phyloP scores from a whole-genome alignment of 2,329 filamentous ascomycete species.

The Xylariaceae sp. region DNA sequence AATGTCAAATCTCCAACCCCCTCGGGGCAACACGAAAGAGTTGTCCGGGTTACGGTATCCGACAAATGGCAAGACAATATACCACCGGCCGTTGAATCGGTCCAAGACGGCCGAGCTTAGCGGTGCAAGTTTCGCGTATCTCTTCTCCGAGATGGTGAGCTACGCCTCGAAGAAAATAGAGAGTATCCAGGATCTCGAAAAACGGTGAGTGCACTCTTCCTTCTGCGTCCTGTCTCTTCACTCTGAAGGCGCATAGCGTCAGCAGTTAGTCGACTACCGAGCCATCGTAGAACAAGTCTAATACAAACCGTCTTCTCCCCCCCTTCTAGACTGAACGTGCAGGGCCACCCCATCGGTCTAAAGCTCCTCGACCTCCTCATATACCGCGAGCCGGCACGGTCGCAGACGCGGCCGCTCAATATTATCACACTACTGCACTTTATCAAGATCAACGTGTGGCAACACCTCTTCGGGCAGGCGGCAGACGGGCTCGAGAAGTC shows the following conservation, averaged over 20 bases:
- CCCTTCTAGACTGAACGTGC: constrained; percentile 73
- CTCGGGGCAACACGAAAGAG: constrained; percentile 53
- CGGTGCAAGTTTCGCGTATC: constrained; percentile 91
- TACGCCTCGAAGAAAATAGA: constrained; percentile 92
- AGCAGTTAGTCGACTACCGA: background rate
- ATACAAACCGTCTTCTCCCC: constrained; percentile 1
- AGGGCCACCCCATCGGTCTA: constrained; percentile 92
- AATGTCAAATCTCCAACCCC: constrained; percentile 60
- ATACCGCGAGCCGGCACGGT: constrained; percentile 75
- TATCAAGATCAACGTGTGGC: constrained; percentile 91
- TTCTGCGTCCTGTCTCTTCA: too few species aligned
- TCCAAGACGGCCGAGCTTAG: constrained; percentile 87
- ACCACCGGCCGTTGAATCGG: constrained; percentile 92
- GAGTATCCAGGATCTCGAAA: constrained; percentile 92
- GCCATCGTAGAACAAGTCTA: background rate
- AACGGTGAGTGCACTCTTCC: constrained; percentile 63
- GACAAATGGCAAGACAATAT: constrained; percentile 95
- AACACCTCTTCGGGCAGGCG: constrained; percentile 86
- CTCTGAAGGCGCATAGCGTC: too few species aligned
- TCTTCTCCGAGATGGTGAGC: constrained; percentile 95
- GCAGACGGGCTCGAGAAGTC: constrained; percentile 94
- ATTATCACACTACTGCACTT: constrained; percentile 93
- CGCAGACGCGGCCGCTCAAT: constrained; percentile 78
- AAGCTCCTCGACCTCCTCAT: constrained; percentile 95
- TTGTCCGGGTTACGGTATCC: constrained; percentile 80